phyloP scores from a whole-genome alignment of 2,329 filamentous ascomycete species.

The Simplicillium sp. region DNA sequence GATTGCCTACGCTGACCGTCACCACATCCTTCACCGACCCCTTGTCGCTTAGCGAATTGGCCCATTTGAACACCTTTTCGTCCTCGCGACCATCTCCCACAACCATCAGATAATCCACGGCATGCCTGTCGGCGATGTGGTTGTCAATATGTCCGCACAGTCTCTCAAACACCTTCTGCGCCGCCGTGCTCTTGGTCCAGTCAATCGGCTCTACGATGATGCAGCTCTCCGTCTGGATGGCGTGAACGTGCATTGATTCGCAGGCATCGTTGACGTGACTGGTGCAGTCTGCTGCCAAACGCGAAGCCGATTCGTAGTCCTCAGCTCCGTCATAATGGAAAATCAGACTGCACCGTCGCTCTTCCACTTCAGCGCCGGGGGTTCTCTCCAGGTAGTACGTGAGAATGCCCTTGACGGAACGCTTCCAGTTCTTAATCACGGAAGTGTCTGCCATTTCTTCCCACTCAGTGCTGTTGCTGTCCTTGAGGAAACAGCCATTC shows the following conservation, averaged over 20 bases:
- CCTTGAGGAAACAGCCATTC: conserved; percentile 84
- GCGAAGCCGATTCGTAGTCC: conserved; percentile 63
- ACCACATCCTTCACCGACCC: conserved; percentile 58
- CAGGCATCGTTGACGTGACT: conserved; percentile 94
- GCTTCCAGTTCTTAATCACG: conserved; percentile 70
- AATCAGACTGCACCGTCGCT: conserved; percentile 82
- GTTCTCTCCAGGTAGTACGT: conserved; percentile 85
- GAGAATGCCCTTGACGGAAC: conserved; percentile 72
- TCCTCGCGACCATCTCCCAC: conserved; percentile 88
- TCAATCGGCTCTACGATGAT: conserved; percentile 78
- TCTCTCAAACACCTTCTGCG: conserved; percentile 60
- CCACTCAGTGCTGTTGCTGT: conserved; percentile 62
- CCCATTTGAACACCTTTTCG: conserved; percentile 91
- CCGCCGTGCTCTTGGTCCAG: conserved; percentile 82
- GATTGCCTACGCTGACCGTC: conserved; percentile 77
- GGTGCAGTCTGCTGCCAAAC: conserved; percentile 81
- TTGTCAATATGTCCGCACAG: conserved; percentile 30
- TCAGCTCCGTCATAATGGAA: conserved; percentile 84
- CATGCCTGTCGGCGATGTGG: conserved; percentile 19
- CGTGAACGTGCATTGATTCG: conserved; percentile 72
- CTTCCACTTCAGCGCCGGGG: conserved; percentile 79
- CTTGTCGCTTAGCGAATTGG: conserved; percentile 60
- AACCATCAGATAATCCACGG: conserved; percentile 79
- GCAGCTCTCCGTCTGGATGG: conserved; percentile 68
- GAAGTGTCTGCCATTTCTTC: conserved; percentile 64